phyloP scores from a whole-genome alignment of 2,329 filamentous ascomycete species.

The Westerdykella ornata region DNA sequence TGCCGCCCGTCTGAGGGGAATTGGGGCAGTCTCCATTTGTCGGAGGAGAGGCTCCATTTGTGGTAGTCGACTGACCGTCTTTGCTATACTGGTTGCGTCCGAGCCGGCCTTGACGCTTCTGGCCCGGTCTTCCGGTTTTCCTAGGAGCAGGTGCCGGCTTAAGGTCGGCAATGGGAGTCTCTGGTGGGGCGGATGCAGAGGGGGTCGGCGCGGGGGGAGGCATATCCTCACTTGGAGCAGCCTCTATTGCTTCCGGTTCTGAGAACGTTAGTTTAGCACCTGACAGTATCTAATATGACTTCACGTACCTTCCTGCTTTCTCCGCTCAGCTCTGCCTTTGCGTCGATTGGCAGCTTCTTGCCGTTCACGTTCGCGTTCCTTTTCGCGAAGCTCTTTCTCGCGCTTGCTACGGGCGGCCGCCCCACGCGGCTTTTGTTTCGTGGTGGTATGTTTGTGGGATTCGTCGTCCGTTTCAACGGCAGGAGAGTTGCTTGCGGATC shows the following conservation, averaged over 20 bases:
- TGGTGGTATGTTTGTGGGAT: constrained; percentile 39
- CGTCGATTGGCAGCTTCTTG: constrained; percentile 71
- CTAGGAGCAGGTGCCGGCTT: constrained; percentile 27
- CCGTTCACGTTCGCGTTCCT: constrained; percentile 65
- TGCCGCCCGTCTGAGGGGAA: constrained; percentile 27
- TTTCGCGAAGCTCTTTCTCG: constrained; percentile 55
- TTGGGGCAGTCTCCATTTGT: constrained; percentile 20
- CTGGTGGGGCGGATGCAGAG: constrained; percentile 22
- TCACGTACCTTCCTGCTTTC: constrained; percentile 68
- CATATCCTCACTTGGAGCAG: constrained; percentile 22
- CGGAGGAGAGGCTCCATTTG: constrained; percentile 31
- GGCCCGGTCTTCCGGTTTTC: constrained; percentile 31
- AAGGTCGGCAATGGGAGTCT: constrained; percentile 17
- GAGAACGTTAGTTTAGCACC: constrained; percentile 9
- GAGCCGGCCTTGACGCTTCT: constrained; percentile 28
- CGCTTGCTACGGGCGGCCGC: constrained; percentile 47
- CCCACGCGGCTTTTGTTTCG: constrained; percentile 41
- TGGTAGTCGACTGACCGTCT: constrained; percentile 25
- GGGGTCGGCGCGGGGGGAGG: constrained; percentile 14
- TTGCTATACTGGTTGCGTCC: constrained; percentile 37
- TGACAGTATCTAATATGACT: constrained; percentile 13
- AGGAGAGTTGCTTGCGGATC: constrained; percentile 41
- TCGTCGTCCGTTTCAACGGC: constrained; percentile 70
- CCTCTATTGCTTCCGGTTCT: constrained; percentile 27
- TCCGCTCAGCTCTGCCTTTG: constrained; percentile 73